Conservation (phyloP, 495 filamentous ascomycete species). For the Clavariopsis aquatica region DNA sequence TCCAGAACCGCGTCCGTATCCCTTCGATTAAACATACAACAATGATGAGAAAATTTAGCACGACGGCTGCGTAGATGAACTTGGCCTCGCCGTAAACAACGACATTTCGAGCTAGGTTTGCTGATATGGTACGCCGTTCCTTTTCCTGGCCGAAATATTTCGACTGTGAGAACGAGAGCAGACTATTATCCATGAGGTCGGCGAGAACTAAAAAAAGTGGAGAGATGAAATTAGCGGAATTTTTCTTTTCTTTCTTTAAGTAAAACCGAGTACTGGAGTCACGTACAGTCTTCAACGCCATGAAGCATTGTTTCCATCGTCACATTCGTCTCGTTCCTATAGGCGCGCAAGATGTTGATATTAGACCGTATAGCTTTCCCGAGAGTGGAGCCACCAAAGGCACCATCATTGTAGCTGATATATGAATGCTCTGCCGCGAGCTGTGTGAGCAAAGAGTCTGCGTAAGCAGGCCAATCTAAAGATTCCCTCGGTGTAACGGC, state of each 20-base stretch:
- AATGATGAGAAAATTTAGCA: background rate
- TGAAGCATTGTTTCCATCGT: background rate
- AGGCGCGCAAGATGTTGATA: background rate
- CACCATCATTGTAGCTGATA: background rate
- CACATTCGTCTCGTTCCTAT: background rate
- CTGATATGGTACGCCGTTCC: background rate
- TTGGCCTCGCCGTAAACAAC: slow-evolving; percentile 3
- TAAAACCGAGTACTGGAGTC: too few relatives aligned
- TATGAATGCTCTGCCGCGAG: background rate
- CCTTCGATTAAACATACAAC: background rate
- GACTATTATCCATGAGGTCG: slow-evolving; percentile 3
- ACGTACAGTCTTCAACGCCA: background rate
- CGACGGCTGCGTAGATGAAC: background rate
- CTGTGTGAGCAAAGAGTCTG: background rate
- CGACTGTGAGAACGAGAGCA: background rate
- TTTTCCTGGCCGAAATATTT: background rate
- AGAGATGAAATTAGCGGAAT: too few relatives aligned
- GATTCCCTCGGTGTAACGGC: background rate
- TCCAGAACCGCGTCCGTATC: background rate
- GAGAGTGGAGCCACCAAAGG: slow-evolving; percentile 5
- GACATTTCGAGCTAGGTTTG: background rate
- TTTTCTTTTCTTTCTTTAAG: too few relatives aligned
- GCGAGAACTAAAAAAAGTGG: too few relatives aligned
- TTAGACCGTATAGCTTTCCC: background rate
- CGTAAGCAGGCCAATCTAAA: slow-evolving; percentile 1